These are phyloP conservation scores for Ceratobasidium theobromae DNA, from an alignment of 1,284 basidiomycete species.

Conservation along the genomic window DNA sequence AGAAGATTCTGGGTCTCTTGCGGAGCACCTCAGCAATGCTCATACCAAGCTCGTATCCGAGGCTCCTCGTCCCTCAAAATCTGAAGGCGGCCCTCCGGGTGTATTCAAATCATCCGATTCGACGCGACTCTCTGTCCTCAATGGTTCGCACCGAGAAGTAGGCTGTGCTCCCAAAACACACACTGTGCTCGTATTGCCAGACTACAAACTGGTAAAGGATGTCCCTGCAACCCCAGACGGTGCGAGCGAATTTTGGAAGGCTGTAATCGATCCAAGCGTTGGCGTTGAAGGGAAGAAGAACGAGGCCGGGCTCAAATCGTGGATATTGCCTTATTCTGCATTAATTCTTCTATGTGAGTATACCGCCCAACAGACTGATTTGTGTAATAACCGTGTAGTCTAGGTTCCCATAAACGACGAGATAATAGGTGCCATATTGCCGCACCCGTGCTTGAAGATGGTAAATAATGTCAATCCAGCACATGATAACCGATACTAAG, in stretches of 20 bases:
- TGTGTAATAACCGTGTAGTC: conserved; percentile 31
- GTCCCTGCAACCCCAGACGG: conserved; percentile 64
- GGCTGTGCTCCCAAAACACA: conserved; percentile 46
- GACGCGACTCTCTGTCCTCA: conserved; percentile 68
- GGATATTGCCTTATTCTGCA: conserved; percentile 64
- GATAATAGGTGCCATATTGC: conserved; percentile 89
- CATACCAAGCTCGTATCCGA: conserved; percentile 38
- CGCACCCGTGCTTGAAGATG: conserved; percentile 77
- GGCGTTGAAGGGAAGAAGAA: conserved; percentile 51
- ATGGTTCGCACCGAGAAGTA: conserved; percentile 70
- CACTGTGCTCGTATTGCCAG: conserved; percentile 84
- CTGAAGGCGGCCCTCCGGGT: conserved; percentile 33
- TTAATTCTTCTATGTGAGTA: conserved; percentile 78
- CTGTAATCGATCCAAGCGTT: conserved; percentile 59
- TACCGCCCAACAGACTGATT: background rate
- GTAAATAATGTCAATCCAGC: conserved; percentile 45
- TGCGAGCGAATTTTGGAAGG: conserved; percentile 68
- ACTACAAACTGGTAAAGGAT: conserved; percentile 78
- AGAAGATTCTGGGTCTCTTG: conserved; percentile 64
- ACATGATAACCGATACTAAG: conserved; percentile 16
- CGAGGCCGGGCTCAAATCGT: conserved; percentile 53
- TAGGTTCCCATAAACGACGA: conserved; percentile 87
- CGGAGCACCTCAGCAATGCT: conserved; percentile 56
- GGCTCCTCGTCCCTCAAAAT: conserved; percentile 27
- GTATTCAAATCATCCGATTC: conserved; percentile 55